These are phyloP conservation scores for Spinellus fusiger DNA, from an alignment of 192 early-diverging fungal genomes.

Conservation along the genomic window DNA sequence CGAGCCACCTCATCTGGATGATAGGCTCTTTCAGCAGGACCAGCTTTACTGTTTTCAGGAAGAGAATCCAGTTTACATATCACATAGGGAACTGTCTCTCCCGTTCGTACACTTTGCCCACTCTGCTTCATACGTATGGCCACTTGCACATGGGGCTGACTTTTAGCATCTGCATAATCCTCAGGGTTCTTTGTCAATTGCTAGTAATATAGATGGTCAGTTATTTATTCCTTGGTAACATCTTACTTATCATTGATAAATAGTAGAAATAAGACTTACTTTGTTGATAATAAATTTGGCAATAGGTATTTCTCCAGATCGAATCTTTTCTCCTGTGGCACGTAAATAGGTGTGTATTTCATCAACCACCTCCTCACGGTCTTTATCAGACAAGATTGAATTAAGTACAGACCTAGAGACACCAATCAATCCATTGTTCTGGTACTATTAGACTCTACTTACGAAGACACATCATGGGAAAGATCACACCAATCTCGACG, in stretches of 20 bases:
- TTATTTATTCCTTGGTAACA: background rate
- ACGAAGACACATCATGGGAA: conserved; percentile 83
- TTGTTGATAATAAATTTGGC: conserved; percentile 91
- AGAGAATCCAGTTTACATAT: conserved; percentile 59
- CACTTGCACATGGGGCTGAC: conserved; percentile 94
- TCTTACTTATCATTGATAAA: background rate
- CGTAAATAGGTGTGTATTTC: conserved; percentile 73
- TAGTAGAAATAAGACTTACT: conserved; percentile 29
- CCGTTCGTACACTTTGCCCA: conserved; percentile 60
- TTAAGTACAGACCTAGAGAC: conserved; percentile 54
- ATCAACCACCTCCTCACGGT: conserved; percentile 66
- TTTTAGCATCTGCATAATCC: conserved; percentile 80
- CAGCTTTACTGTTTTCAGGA: conserved; percentile 21
- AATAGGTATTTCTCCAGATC: conserved; percentile 59
- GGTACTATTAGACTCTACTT: conserved; percentile 6
- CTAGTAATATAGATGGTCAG: too few species aligned
- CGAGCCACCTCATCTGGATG: conserved; percentile 75
- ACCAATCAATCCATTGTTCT: background rate
- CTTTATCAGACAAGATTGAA: conserved; percentile 46
- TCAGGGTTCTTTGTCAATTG: conserved; percentile 88
- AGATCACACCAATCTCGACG: conserved; percentile 97
- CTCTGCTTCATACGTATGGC: conserved; percentile 73
- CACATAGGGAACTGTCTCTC: conserved; percentile 94
- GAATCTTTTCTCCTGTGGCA: conserved; percentile 64
- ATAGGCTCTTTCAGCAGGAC: conserved; percentile 70